phyloP scores from a whole-genome alignment of 306 rosid species.

The Prunus dulcis region DNA sequence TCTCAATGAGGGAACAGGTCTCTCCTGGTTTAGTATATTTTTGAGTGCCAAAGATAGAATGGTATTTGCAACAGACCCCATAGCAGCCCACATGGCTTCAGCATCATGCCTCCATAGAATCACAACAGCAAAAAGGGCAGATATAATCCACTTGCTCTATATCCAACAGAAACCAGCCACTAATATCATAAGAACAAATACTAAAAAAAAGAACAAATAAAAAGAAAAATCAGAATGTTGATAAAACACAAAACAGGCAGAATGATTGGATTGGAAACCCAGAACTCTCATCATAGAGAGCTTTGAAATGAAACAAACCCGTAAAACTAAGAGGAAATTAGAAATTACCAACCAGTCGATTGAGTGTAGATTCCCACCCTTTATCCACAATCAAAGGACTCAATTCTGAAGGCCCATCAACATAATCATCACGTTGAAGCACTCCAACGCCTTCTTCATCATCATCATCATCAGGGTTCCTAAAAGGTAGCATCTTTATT shows the following conservation, averaged over 20 bases:
- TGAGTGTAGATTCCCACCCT: conserved; percentile 50
- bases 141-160: conserved; percentile 91
- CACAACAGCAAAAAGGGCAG: conserved; percentile 49
- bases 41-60: conserved; percentile 54
- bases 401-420: conserved; percentile 36
- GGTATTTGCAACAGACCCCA: conserved; percentile 66
- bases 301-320: no score
- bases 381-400: conserved; percentile 15
- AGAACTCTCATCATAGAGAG: no score
- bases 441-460: conserved; percentile 40
- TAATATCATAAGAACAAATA: background rate
- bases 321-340: background rate
- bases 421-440: conserved; percentile 54
- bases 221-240: background rate
- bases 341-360: conserved; percentile 55
- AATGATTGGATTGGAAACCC: no score
- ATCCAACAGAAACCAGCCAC: conserved; percentile 28
- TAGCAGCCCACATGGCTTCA: conserved; percentile 69
- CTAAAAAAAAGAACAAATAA: background rate
- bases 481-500: conserved; percentile 25
- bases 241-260: no score
- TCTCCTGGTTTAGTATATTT: conserved; percentile 70
- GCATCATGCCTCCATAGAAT: conserved; percentile 80
- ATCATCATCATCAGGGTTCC: conserved; percentile 14
- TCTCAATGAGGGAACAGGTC: conserved; percentile 58